Percentiles rank a stretch among this genome's conserved stretches.
Evolutionary conservation across 495 filamentous ascomycete species (phyloP).

Genomic region (Hypoxylon fuscum): DNA sequence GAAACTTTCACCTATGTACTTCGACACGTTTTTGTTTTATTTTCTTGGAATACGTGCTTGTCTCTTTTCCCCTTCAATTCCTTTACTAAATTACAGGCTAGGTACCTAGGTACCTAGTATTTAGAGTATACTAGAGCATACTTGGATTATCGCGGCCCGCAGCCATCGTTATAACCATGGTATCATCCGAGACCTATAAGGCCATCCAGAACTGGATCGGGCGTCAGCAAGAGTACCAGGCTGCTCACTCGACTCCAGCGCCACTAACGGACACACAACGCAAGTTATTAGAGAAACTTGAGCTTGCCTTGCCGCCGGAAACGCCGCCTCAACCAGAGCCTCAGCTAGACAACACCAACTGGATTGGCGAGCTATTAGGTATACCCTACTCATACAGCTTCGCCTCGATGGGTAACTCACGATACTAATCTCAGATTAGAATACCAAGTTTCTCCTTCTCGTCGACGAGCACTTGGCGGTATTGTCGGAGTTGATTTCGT

Average conservation of each 20-base stretch:
- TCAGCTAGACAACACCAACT: constrained; percentile 44
- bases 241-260: constrained; percentile 24
- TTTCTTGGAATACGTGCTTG: too few species aligned
- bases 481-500: constrained; percentile 14
- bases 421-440: constrained; percentile 29
- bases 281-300: constrained; percentile 45
- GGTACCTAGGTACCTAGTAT: too few species aligned
- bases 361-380: constrained; percentile 50
- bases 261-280: constrained; percentile 45
- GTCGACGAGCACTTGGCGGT: constrained; percentile 9
- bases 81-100: too few species aligned
- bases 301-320: constrained; percentile 27
- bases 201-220: constrained; percentile 50
- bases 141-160: too few species aligned
- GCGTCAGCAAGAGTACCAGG: constrained; percentile 40
- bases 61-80: too few species aligned
- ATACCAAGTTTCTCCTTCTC: constrained; percentile 25
- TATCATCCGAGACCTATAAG: constrained; percentile 34
- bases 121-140: too few species aligned
- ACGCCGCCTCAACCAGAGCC: constrained; percentile 32
- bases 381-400: constrained; percentile 4
- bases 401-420: neutral
- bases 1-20: too few species aligned
- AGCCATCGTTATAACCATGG: too few species aligned
- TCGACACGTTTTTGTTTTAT: too few species aligned